Base-by-base conservation (phyloP, 1,284 basidiomycete species). In the Boletus sp. region DNA sequence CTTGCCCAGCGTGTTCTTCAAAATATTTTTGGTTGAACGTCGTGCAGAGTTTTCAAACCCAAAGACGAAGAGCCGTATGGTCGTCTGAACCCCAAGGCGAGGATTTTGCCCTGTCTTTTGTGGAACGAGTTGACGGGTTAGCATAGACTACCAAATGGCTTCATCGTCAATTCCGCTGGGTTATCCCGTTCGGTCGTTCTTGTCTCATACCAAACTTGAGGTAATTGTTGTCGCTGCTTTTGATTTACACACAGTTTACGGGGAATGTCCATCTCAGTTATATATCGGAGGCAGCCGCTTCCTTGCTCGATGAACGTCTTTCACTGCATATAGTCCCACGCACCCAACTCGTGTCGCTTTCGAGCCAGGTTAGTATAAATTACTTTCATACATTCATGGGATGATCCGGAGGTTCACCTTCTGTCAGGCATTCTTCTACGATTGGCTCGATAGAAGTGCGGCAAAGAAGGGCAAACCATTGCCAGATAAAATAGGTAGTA, bases 1-100 rank as follows among this genome's bases (percentile, higher is more conserved):
- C 13, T 20, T 46, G 36, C 26, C 27, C 19, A 13, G 20, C 32
- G 17, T 10, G 37, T 36, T 27, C 29, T n/a, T n/a, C n/a, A 46
- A 16, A 37, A 17, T 20, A 14, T 14, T 3, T 19, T 32, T 49
- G 9, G 49, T 40, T 33, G 47, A 56, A 30, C 45, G 33, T 48
- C 30, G 5, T 5, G 14, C 52, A 91, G 87, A 16, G 86, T 93
- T 5, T 93, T 93, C 68, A 92, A 94, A 63, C 91, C 91, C 2
- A 91, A 92, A 62, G 91, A 93, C 58, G 91, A 93, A 65, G 90
- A 92, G 57, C 88, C 88, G 4, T 91, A 91, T 58, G 88, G 88
- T 25, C 74, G 82, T 29, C 71, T 91, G 17, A 93, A 93, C 62
- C 90, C 90, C 4, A 90, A 91, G 75, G 84, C 80, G 43, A 36